phyloP scores from a whole-genome alignment of 805 yeast genomes.

The Metschnikowia reukaufii region DNA sequence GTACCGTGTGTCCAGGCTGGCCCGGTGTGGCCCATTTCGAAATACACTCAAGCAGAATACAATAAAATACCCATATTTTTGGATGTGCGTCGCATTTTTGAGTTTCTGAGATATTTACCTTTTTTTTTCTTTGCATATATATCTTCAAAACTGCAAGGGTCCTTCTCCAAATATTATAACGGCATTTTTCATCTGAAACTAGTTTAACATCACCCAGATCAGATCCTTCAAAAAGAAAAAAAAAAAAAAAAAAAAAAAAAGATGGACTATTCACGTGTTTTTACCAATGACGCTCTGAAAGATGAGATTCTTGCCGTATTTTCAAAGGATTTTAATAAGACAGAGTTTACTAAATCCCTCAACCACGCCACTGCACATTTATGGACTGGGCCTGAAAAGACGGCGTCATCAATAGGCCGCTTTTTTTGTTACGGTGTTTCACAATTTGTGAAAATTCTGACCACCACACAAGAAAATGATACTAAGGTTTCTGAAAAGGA shows the following conservation, averaged over 20 bases:
- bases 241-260: not conserved
- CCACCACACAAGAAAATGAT: not conserved
- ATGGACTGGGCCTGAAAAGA: slow-evolving; percentile 6
- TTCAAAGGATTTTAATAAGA: not conserved
- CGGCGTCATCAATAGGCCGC: slow-evolving; percentile 1
- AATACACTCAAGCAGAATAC: too few species aligned
- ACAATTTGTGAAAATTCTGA: not conserved
- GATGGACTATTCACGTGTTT: slow-evolving; percentile 8
- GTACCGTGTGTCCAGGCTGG: too few species aligned
- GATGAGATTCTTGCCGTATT: slow-evolving; percentile 3
- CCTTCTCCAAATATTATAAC: too few species aligned
- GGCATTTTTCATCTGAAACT: too few species aligned
- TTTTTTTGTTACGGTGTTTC: slow-evolving; percentile 4
- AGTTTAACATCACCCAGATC: not conserved
- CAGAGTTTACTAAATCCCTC: slow-evolving; percentile 3
- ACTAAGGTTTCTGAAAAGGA: not conserved
- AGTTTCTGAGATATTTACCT: too few species aligned
- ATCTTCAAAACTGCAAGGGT: too few species aligned
- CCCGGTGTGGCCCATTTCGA: too few species aligned
- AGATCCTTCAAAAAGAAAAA: not conserved
- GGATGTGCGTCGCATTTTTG: too few species aligned
- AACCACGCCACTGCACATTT: slow-evolving; percentile 1
- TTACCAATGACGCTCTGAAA: slow-evolving; percentile 3
- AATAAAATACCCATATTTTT: too few species aligned
- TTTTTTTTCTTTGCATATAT: too few species aligned